Evolutionary conservation across 2,329 filamentous ascomycete species (phyloP).

Genomic region (Pseudogymnoascus pannorum): DNA sequence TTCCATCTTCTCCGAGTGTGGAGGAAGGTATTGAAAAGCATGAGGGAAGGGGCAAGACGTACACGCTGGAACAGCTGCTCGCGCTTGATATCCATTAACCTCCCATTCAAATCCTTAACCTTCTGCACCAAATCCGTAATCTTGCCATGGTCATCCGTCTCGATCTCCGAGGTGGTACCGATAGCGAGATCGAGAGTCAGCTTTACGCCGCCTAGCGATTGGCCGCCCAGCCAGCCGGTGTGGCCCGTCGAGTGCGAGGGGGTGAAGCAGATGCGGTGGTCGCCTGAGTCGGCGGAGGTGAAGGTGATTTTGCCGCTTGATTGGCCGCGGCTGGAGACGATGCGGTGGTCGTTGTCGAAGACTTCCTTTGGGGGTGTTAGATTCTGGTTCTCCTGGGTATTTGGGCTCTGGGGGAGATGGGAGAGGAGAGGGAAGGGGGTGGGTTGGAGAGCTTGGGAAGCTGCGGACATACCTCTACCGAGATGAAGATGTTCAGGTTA

Average conservation of each 20-base stretch:
- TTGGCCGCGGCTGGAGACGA: constrained; percentile 77
- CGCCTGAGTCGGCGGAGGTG: constrained; percentile 85
- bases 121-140: constrained; percentile 82
- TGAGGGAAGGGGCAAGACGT: constrained; percentile 25
- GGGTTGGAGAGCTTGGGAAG: neutral
- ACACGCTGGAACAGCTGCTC: constrained; percentile 97
- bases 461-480: constrained; percentile 61
- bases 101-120: constrained; percentile 79
- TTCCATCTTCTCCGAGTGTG: no score
- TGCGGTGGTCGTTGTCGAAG: constrained; percentile 96
- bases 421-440: constrained; percentile 5
- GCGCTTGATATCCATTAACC: constrained; percentile 79
- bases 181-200: constrained; percentile 86
- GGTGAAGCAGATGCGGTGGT: constrained; percentile 92
- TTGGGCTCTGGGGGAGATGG: neutral
- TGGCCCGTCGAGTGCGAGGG: constrained; percentile 66
- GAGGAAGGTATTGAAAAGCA: no score
- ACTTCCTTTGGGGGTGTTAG: constrained; percentile 53
- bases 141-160: constrained; percentile 89
- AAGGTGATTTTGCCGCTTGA: constrained; percentile 85
- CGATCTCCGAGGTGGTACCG: constrained; percentile 88
- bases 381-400: constrained; percentile 10
- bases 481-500: constrained; percentile 77
- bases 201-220: constrained; percentile 68
- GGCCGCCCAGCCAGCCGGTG: constrained; percentile 62